These are phyloP conservation scores for Monilinia polystroma DNA, from an alignment of 2,329 filamentous ascomycete genomes.

Conservation along the genomic window DNA sequence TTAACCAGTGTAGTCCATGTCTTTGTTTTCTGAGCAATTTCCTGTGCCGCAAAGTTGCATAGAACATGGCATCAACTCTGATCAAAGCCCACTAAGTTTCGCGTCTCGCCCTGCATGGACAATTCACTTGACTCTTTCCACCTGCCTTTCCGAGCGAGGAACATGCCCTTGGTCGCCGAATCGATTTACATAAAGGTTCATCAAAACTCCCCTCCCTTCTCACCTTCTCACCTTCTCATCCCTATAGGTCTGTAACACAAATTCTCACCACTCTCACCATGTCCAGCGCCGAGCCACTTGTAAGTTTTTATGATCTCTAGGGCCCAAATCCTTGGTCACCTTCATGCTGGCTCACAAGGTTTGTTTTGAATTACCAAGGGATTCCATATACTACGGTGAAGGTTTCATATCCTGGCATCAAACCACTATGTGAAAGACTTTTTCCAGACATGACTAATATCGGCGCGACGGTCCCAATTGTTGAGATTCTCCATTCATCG, in stretches of 20 bases:
- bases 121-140: neutral
- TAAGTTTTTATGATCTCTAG: conserved; percentile 33
- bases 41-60: conserved; percentile 1
- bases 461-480: conserved; percentile 29
- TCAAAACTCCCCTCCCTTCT: neutral
- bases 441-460: conserved; percentile 25
- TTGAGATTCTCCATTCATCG: conserved; percentile 25
- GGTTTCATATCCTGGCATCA: conserved; percentile 30
- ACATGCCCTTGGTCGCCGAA: neutral
- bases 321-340: conserved; percentile 31
- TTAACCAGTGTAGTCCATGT: no score
- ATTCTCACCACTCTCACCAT: conserved; percentile 17
- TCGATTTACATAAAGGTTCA: neutral
- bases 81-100: neutral
- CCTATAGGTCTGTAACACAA: neutral
- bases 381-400: conserved; percentile 28
- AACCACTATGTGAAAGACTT: conserved; percentile 27
- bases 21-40: neutral
- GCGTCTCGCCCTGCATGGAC: neutral
- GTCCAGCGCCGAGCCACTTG: conserved; percentile 25
- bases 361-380: conserved; percentile 30
- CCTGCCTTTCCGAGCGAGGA: conserved; percentile 14
- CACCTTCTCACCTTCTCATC: neutral
- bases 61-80: neutral
- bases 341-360: conserved; percentile 28